phyloP scores from a whole-genome alignment of 2,329 filamentous ascomycete species.

The Pestalotiopsis sp. region DNA sequence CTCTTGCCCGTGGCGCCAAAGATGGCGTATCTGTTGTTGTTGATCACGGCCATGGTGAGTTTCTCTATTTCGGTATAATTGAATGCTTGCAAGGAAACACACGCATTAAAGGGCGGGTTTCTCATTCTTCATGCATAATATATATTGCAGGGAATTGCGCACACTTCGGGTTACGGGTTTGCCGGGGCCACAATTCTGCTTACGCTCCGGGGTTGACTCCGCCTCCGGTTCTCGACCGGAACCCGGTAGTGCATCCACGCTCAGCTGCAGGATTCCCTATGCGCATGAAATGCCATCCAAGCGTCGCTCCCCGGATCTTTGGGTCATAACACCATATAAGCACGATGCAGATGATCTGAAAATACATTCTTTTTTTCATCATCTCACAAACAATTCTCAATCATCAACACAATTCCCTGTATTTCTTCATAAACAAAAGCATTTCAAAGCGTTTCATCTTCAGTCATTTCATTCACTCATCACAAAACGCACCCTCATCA shows the following conservation, averaged over 20 bases:
- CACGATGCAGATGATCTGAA: background rate
- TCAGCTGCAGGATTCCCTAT: background rate
- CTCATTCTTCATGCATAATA: background rate
- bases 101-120: background rate
- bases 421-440: background rate
- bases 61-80: background rate
- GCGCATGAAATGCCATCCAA: background rate
- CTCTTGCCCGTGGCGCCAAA: slow-evolving; percentile 45
- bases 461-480: too few species aligned
- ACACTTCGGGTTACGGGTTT: background rate
- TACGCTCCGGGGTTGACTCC: background rate
- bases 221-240: background rate
- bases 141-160: background rate
- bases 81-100: background rate
- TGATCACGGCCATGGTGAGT: slow-evolving; percentile 19
- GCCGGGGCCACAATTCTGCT: background rate
- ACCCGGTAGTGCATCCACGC: background rate
- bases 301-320: background rate
- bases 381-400: background rate
- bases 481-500: background rate
- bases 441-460: background rate
- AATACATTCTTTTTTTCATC: background rate
- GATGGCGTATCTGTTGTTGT: slow-evolving; percentile 33
- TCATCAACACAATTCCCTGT: background rate
- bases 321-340: background rate